A percentile compares a stretch with the other conserved stretches of the same genome.
Evolutionary conservation across 345 rosid species (phyloP).

Genomic region (Eutrema japonicum): DNA sequence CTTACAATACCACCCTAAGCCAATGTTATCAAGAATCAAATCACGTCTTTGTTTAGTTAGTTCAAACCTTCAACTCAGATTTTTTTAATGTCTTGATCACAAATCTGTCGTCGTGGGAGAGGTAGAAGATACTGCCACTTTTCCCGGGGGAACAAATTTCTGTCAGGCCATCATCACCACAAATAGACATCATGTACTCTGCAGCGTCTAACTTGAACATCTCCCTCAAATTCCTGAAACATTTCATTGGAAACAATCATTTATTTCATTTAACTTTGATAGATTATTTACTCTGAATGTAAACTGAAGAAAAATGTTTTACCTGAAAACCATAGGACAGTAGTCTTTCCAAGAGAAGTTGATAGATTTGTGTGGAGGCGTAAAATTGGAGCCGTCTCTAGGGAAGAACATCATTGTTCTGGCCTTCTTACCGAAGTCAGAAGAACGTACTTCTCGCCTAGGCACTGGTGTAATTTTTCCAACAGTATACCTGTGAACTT

Average conservation of each 20-base stretch:
- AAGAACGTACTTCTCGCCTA: slow-evolving; percentile 79
- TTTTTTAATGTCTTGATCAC: slow-evolving; percentile 88
- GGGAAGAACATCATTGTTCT: slow-evolving; percentile 95
- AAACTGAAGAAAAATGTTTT: slow-evolving; percentile 30
- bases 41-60: slow-evolving; percentile 9
- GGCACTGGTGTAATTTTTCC: slow-evolving; percentile 97
- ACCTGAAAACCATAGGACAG: slow-evolving; percentile 99
- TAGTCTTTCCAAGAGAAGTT: slow-evolving; percentile 96
- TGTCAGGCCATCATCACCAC: slow-evolving; percentile 91
- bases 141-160: slow-evolving; percentile 88
- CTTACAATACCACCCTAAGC: not conserved
- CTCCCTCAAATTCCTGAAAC: slow-evolving; percentile 87
- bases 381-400: slow-evolving; percentile 77
- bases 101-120: slow-evolving; percentile 88
- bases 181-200: slow-evolving; percentile 99
- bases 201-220: slow-evolving; percentile 98
- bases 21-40: slow-evolving; percentile 13
- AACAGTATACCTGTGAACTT: slow-evolving; percentile 83
- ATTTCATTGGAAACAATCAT: slow-evolving; percentile 2
- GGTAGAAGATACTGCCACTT: slow-evolving; percentile 96
- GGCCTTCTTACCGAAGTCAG: slow-evolving; percentile 94
- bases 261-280: not conserved
- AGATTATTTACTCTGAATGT: not conserved
- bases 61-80: slow-evolving; percentile 82
- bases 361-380: slow-evolving; percentile 87